Base-by-base conservation (phyloP, 371 early-diverging fungal genomes). In the Dinochytrium kinnereticum region DNA sequence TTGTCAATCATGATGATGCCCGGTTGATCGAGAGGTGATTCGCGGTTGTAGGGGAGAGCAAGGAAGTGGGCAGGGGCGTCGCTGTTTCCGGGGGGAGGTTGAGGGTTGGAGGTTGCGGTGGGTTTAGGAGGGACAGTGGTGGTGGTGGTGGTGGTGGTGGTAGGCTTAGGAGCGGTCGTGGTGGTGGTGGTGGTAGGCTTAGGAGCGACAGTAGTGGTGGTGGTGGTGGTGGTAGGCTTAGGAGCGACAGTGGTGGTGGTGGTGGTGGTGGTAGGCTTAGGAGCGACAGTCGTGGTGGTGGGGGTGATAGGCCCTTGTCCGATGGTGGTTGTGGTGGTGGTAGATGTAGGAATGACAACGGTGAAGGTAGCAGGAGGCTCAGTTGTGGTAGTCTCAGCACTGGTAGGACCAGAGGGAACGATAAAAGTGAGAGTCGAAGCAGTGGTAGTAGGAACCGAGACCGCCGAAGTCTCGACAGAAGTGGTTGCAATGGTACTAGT, bases 11-110 rank as follows among this genome's bases (percentile, higher is more conserved):
- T 10, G 57, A 55, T 30, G 5, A 7, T 10, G 57, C 26, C 57
- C 17, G 26, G 26, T 7, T 24, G 15, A 19, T 19, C 57, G 24
- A 55, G 44, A 44, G 44, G 57, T 10, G 7, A 15, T 26, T 55
- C 57, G 30, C 21, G 30, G 57, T 55, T 55, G 57, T 15, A 55
- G 57, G 57, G 57, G 24, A 55, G 57, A 7, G 57, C 57, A 24
- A 10, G 57, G 57, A 17, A 55, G 26, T 17, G 5, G 26, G 26
- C 57, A 26, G 57, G 57, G 26, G 26, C 57, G 21, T 7, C 7
- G 24, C 57, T 26, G 57, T 10, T 19, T 15, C 17, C 15, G 24
- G 57, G 57, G 26, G 57, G 57, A 19, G 57, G 57, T 10, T 5
- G 26, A 30, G 7, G 17, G 10, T 10, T 55, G 24, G 26, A 26